Conservation (phyloP, 2,329 filamentous ascomycete genomes). For the Colletotrichum lupini region DNA sequence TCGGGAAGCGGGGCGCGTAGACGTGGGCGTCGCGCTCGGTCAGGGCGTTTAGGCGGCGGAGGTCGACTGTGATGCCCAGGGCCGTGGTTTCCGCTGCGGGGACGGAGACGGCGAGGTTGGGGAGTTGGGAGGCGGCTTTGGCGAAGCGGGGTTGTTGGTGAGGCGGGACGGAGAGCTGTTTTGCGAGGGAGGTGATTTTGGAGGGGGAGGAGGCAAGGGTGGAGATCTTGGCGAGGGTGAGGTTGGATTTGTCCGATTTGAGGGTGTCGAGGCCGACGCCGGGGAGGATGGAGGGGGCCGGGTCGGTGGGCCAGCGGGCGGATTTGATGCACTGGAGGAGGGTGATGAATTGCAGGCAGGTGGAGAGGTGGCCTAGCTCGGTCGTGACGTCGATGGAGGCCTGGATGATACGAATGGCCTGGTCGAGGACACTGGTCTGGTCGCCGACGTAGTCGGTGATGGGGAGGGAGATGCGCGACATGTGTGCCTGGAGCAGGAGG, state of each 20-base stretch:
- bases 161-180: constrained; percentile 61
- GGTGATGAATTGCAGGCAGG: constrained; percentile 82
- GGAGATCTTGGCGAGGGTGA: constrained; percentile 55
- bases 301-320: constrained; percentile 88
- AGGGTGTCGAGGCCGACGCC: constrained; percentile 64
- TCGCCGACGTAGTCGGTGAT: constrained; percentile 98
- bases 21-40: constrained; percentile 77
- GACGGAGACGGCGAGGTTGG: constrained; percentile 73
- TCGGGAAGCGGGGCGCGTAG: constrained; percentile 90
- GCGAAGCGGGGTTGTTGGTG: constrained; percentile 58
- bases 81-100: constrained; percentile 65
- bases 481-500: constrained; percentile 91
- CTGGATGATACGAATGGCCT: constrained; percentile 96
- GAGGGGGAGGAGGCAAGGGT: constrained; percentile 45
- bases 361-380: constrained; percentile 85
- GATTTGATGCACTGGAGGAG: constrained; percentile 93
- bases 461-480: constrained; percentile 90
- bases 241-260: constrained; percentile 52
- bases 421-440: constrained; percentile 88
- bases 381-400: constrained; percentile 94
- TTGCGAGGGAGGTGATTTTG: constrained; percentile 57
- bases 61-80: constrained; percentile 68
- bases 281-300: constrained; percentile 82
- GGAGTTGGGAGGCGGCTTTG: constrained; percentile 74
- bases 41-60: constrained; percentile 76